Evolutionary conservation across 179 eudicot genomes (phyloP), one percentile per base, ranked within the genome.

Genomic region (Camellia oleifera): DNA sequence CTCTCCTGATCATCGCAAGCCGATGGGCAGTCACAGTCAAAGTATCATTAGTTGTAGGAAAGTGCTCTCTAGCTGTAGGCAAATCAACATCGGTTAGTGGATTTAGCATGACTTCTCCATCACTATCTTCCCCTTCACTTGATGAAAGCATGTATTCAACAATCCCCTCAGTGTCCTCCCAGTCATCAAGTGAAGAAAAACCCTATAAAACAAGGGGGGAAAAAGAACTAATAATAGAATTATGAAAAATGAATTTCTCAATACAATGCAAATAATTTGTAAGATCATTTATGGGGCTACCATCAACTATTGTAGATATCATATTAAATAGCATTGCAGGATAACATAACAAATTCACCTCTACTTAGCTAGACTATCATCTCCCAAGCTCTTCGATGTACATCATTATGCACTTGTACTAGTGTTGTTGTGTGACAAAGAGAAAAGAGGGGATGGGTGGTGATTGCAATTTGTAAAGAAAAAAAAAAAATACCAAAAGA

Each of bases 81-180:
- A 92, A 78, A 79, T 95, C 98, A 81, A 89, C 87, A 82, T 93
- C 97, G 74, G 84, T 88, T 72, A 95, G 77, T 56, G 95, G 91
- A 69, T 91, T 89, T 80, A 95, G 85, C 81, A 89, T 81, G 50
- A 85, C 69, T 75, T 93, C 98, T 77, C 92, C 96, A 74, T 95
- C 97, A 75, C 93, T 90, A 70, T 91, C 97, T 83, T 95, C 98
- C 61, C 90, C 95, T 23, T 93, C 97, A 82, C 97, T 92, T 65
- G 97, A 88, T 69, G 93, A 91, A 76, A 77, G 78, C 64, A 83
- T 62, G 78, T 89, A 85, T 70, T 85, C 92, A 77, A 78, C 71
- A 79, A 83, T 58, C 40, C 83, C 82, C 80, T 82, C 85, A 78
- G 79, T 86, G 76, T 82, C 82, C 26, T 73, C 89, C 97, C 90